These are phyloP conservation scores for Agapanthus africanus DNA, from an alignment of 106 monocot species.

Conservation along the genomic window DNA sequence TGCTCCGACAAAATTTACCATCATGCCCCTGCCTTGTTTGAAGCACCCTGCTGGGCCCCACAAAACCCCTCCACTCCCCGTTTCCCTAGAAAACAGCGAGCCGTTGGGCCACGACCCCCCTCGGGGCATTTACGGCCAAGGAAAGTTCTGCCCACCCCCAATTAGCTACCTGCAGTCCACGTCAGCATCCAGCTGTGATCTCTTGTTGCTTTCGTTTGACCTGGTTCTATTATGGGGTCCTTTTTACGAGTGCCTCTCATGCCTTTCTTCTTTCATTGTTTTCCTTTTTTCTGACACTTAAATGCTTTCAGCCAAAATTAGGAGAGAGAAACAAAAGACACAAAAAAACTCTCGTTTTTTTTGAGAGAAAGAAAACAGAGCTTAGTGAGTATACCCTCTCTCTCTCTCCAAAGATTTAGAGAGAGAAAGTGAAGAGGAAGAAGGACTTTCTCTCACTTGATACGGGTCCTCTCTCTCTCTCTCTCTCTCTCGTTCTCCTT, in stretches of 20 bases:
- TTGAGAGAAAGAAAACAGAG: background rate
- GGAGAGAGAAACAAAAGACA: background rate
- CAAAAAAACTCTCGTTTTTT: background rate
- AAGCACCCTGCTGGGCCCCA: slow-evolving; percentile 3
- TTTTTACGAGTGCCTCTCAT: background rate
- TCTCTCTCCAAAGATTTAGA: no score
- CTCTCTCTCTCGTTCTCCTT: background rate
- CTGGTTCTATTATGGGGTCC: background rate
- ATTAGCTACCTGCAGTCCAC: background rate
- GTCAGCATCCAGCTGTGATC: background rate
- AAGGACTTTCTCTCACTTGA: slow-evolving; percentile 1
- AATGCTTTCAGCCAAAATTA: background rate
- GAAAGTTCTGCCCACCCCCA: background rate
- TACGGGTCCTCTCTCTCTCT: background rate
- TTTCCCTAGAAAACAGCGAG: slow-evolving; percentile 2
- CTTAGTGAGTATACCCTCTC: no score
- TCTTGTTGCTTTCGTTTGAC: background rate
- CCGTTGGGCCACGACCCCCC: slow-evolving; percentile 1
- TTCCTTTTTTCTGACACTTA: slow-evolving; percentile 2
- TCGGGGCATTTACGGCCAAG: slow-evolving; percentile 4
- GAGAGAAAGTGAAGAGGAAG: slow-evolving; percentile 1
- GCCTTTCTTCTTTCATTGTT: no score
- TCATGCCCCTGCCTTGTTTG: background rate
- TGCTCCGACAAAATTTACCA: background rate
- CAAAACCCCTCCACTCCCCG: background rate